Conservation (phyloP, 2,329 filamentous ascomycete species). For the Macroventuria anomochaeta region DNA sequence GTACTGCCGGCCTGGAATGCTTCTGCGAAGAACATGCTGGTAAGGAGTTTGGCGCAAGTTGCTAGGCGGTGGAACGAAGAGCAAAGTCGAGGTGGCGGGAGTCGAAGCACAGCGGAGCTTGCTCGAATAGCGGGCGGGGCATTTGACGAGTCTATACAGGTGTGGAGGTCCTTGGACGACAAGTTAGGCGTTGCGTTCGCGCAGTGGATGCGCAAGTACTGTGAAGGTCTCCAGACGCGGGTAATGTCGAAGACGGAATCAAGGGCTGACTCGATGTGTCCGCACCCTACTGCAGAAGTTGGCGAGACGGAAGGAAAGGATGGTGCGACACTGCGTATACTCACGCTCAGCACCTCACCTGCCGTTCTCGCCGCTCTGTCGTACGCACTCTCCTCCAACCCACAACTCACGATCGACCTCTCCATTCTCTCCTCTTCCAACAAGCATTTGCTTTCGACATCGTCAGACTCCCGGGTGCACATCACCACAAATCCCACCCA, state of each 20-base stretch:
- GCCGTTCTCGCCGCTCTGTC: constrained; percentile 61
- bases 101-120: constrained; percentile 1
- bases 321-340: not conserved
- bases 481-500: constrained; percentile 61
- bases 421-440: constrained; percentile 58
- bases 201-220: constrained; percentile 7
- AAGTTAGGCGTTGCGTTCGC: constrained; percentile 14
- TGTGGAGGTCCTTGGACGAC: constrained; percentile 1
- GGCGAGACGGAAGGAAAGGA: not conserved
- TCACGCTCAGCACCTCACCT: constrained; percentile 58
- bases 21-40: constrained; percentile 60
- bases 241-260: no score
- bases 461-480: not conserved
- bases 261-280: no score
- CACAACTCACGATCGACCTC: constrained; percentile 57
- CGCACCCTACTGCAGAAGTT: no score
- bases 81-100: not conserved
- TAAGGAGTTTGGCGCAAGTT: constrained; percentile 52
- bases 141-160: constrained; percentile 9
- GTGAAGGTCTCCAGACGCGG: not conserved
- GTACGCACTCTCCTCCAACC: constrained; percentile 48
- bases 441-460: not conserved
- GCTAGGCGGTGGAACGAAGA: constrained; percentile 16
- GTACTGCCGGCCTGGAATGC: constrained; percentile 66
- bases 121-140: not conserved